Base-by-base conservation (phyloP, 768 basidiomycete species). In the Boletus vermiculosoides region DNA sequence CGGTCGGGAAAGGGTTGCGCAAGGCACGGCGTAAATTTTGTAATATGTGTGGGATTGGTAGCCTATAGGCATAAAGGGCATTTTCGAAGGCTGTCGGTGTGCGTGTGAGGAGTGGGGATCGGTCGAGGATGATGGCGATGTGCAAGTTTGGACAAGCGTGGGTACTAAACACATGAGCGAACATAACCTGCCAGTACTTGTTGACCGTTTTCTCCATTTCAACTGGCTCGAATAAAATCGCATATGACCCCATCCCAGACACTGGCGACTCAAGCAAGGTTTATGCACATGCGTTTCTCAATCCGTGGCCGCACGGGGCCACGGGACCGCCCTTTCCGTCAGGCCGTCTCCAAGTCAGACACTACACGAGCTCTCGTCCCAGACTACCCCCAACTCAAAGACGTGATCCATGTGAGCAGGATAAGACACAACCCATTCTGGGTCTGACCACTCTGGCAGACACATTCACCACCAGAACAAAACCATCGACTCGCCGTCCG, bases 21-120 rank as follows among this genome's bases (percentile, higher is more conserved):
- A 98, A 76, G 4, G 94, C 88, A 61, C 91, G 87, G 65, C 86
- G 83, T 67, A 98, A n/a, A n/a, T n/a, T n/a, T n/a, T n/a, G n/a
- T n/a, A n/a, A n/a, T n/a, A n/a, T n/a, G n/a, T 83, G 44, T 90
- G 85, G 11, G 83, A 78, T 68, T 93, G 90, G 79, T n/a, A n/a
- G n/a, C n/a, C n/a, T n/a, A n/a, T 96, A 95, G 54, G 82, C 78
- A 72, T 90, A 87, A 73, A 90, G 94, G 13, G 91, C 85, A 61
- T 78, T 76, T 73, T 95, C 92, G 5, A 96, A 89, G 1, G 80
- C 74, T 0, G 84, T 84, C 0, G 86, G 87, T 0, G 86, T 81
- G 46, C 86, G 85, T 0, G 90, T 87, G 50, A 93, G 71, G 54
- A 87, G 78, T 18, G 92, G 92, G 3, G 90, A 81, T 47, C 90